Percentiles rank a stretch among this genome's conserved stretches.
phyloP scores from a whole-genome alignment of 2,329 filamentous ascomycete species.

The Ophiognomonia clavigignenti-juglandacearum region DNA sequence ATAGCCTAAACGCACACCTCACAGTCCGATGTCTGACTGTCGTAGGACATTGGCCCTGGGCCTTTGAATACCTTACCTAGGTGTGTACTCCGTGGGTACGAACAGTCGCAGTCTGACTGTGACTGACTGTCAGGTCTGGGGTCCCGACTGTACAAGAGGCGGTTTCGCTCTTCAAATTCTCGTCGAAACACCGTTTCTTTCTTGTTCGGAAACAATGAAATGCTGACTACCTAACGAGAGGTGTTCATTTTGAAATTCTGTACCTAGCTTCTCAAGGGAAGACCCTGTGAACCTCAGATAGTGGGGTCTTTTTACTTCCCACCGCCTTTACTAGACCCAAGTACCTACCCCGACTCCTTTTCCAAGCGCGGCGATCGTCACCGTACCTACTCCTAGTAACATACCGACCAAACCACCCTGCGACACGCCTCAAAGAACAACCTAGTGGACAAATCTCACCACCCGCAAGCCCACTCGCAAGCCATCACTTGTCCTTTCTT shows the following conservation, averaged over 20 bases:
- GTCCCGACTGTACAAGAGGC: no score
- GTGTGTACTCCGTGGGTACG: no score
- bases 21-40: no score
- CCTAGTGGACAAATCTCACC: slow-evolving; percentile 1
- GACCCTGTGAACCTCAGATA: background rate
- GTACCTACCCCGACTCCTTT: no score
- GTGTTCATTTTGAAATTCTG: slow-evolving; percentile 8
- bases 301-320: slow-evolving; percentile 13
- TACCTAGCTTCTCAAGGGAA: slow-evolving; percentile 8
- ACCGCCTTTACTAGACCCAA: slow-evolving; percentile 17
- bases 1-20: no score
- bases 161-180: no score
- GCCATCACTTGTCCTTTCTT: slow-evolving; percentile 17
- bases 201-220: background rate
- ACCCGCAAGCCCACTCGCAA: slow-evolving; percentile 22
- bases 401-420: slow-evolving; percentile 3
- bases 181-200: background rate
- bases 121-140: no score
- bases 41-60: no score
- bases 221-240: slow-evolving; percentile 11
- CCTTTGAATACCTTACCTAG: no score
- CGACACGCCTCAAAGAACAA: background rate
- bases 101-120: no score
- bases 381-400: no score
- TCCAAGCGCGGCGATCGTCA: no score